Evolutionary conservation across 345 rosid species (phyloP), one percentile per base, ranked within the genome.

Genomic region (Brassica rapa): DNA sequence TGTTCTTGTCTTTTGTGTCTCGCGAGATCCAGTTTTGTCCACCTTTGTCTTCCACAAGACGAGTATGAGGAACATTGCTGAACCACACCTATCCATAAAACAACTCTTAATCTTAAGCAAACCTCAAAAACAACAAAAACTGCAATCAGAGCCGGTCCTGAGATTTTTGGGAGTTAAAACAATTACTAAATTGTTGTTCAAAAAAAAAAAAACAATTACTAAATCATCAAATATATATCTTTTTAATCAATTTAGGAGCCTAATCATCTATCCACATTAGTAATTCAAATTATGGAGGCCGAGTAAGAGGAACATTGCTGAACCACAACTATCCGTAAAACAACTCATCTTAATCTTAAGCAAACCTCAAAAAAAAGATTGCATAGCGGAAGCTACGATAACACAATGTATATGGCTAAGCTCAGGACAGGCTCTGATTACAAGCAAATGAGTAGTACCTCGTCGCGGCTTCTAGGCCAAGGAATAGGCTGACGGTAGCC

Each of bases 11-110:
- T 72, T 63, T 83, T 43, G 78, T 84, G 59, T 55, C 86, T 72
- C 77, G 86, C 53, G 85, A 81, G 55, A 96, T 96, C 99, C 99
- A 96, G 80, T 96, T 96, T 81, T 96, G 99, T 56, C 98, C 99
- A 0, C 99, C 97, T 83, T 96, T 93, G 63, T 96, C 99, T 46
- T 93, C 96, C 70, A 87, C 99, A 68, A 96, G 80, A 32, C 94
- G 92, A 0, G 91, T 75, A 82, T 96, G 98, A 29, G 98, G 98
- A 80, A 93, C 96, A 83, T 96, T 96, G 67, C 74, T 84, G 61
- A 78, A 93, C 99, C 99, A 96, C 29, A 91, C 97, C 98, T 95
- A 80, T 74, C 49, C 65, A 77, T 25, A 24, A 19, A 82, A 77
- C 41, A 55, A 19, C 14, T 24, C 63, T 29, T 49, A 53, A 16